Evolutionary conservation across 768 basidiomycete genomes (phyloP).

Genomic region (Saitozyma sp.): DNA sequence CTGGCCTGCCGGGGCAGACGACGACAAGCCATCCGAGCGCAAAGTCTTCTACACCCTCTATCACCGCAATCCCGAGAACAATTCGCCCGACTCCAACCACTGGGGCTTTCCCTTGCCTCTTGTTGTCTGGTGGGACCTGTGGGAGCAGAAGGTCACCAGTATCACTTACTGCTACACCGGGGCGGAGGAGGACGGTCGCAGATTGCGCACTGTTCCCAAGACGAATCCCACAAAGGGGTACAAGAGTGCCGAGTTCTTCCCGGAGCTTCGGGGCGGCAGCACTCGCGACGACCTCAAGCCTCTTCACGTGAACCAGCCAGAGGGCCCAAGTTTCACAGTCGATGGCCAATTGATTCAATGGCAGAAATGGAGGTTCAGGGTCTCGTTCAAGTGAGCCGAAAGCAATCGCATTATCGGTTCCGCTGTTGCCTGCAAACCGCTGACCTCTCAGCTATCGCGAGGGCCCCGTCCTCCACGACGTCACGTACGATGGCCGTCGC

Average conservation of each 20-base stretch:
- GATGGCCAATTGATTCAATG: conserved; percentile 75
- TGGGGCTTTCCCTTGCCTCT: conserved; percentile 24
- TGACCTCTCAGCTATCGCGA: conserved; percentile 19
- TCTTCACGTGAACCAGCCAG: conserved; percentile 13
- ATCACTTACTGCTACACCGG: conserved; percentile 34
- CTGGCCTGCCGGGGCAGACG: conserved; percentile 8
- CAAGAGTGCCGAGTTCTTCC: conserved; percentile 5
- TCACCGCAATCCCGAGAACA: conserved; percentile 3
- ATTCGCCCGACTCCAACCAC: conserved; percentile 22
- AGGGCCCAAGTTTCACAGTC: conserved; percentile 64
- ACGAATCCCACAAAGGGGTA: neutral
- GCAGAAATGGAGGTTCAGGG: conserved; percentile 78
- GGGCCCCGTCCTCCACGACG: conserved; percentile 37
- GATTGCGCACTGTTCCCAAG: conserved; percentile 62
- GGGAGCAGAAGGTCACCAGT: conserved; percentile 39
- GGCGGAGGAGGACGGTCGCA: conserved; percentile 2
- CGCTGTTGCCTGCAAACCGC: neutral
- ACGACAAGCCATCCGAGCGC: conserved; percentile 3
- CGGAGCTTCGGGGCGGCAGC: neutral
- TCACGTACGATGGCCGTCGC: conserved; percentile 33
- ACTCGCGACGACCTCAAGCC: conserved; percentile 8
- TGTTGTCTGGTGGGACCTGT: conserved; percentile 14
- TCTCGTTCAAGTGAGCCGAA: conserved; percentile 13
- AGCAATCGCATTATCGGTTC: too few relatives aligned
- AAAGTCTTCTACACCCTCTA: conserved; percentile 16